Evolutionary conservation across 345 rosid species (phyloP).

Genomic region (Firmiana major): DNA sequence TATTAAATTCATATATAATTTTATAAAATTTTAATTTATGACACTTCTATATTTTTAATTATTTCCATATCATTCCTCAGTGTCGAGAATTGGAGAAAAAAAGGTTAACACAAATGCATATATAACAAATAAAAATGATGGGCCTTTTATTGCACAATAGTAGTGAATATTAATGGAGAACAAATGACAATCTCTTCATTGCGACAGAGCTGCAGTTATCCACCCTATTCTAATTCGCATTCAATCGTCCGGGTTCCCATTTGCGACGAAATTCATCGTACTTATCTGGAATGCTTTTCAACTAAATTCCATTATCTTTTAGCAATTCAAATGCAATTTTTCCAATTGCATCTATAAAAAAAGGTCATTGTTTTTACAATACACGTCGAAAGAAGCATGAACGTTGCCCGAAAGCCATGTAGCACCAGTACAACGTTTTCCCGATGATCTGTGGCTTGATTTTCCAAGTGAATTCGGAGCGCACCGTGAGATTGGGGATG

Average conservation of each 20-base stretch:
- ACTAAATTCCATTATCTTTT: neutral
- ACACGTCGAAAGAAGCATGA: neutral
- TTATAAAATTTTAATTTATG: too few species aligned
- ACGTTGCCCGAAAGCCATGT: neutral
- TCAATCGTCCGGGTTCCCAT: neutral
- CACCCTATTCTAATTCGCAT: too few species aligned
- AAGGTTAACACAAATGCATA: too few species aligned
- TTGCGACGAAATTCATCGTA: neutral
- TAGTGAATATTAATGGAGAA: too few species aligned
- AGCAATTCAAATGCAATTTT: neutral
- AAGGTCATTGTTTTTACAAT: neutral
- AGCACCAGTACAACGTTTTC: neutral
- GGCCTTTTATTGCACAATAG: neutral
- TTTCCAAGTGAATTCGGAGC: neutral
- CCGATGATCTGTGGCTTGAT: neutral
- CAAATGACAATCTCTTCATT: neutral
- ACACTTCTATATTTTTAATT: too few species aligned
- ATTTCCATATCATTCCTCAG: too few species aligned
- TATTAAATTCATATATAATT: too few species aligned
- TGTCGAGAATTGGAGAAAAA: too few species aligned
- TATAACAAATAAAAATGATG: too few species aligned
- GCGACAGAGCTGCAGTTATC: neutral
- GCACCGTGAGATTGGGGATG: neutral
- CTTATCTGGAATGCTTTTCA: neutral
- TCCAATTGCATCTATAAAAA: neutral